Percentiles rank a stretch among this genome's conserved stretches.
These are phyloP conservation scores for Bimuria novae-zelandiae DNA, from an alignment of 2,329 filamentous ascomycete species.

Conservation along the genomic window DNA sequence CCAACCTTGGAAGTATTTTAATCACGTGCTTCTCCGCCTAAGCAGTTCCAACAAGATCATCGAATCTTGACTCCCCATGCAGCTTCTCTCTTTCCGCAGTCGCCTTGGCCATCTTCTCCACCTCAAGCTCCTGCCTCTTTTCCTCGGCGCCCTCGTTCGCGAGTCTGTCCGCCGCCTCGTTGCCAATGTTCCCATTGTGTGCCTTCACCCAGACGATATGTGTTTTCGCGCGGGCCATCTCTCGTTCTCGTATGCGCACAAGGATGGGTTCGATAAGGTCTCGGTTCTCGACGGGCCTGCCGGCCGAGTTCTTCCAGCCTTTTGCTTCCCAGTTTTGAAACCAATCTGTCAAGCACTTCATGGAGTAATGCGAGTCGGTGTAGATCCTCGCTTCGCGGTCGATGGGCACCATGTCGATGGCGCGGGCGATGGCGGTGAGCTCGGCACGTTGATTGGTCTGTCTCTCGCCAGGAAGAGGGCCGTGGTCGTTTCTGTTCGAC, in stretches of 20 bases:
- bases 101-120: not conserved
- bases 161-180: constrained; percentile 3
- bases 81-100: not conserved
- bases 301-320: constrained; percentile 74
- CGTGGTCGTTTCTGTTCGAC: constrained; percentile 67
- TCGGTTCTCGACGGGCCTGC: constrained; percentile 79
- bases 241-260: constrained; percentile 70
- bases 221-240: constrained; percentile 58
- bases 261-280: constrained; percentile 80
- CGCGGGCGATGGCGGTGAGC: constrained; percentile 82
- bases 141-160: constrained; percentile 7
- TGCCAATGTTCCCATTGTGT: constrained; percentile 60
- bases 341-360: constrained; percentile 88
- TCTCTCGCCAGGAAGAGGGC: constrained; percentile 70
- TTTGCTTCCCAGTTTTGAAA: constrained; percentile 75
- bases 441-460: constrained; percentile 99
- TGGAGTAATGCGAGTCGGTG: constrained; percentile 89
- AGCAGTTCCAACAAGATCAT: not conserved
- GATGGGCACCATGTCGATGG: constrained; percentile 73
- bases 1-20: not conserved
- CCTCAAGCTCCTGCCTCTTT: constrained; percentile 2
- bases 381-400: constrained; percentile 74
- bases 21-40: no score
- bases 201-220: constrained; percentile 90
- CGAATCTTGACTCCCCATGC: not conserved